Conservation (phyloP, 768 basidiomycete species). For the Collybiopsis luxurians region DNA sequence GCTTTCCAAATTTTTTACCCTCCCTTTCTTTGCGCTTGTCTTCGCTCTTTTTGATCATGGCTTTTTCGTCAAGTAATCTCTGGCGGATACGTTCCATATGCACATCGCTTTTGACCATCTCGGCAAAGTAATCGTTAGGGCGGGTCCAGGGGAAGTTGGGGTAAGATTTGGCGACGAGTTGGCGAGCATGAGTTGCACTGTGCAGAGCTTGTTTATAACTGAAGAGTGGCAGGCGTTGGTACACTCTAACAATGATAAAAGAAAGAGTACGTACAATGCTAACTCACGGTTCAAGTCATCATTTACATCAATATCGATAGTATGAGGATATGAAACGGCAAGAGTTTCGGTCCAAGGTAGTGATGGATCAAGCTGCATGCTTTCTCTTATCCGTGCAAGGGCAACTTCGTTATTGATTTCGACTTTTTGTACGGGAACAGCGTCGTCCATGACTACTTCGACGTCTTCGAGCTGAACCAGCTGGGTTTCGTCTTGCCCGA, state of each 20-base stretch:
- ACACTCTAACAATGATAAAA: too few species aligned
- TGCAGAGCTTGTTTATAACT: conserved; percentile 97
- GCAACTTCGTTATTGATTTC: conserved; percentile 80
- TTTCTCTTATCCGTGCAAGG: conserved; percentile 76
- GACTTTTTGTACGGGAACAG: conserved; percentile 77
- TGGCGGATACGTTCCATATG: conserved; percentile 98
- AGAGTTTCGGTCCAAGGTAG: conserved; percentile 87
- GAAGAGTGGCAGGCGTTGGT: conserved; percentile 9
- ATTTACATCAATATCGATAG: conserved; percentile 72
- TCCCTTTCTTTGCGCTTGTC: conserved; percentile 90
- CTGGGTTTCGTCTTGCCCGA: conserved; percentile 37
- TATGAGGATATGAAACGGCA: conserved; percentile 65
- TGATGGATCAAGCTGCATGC: conserved; percentile 69
- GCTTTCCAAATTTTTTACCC: conserved; percentile 97
- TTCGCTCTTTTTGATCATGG: conserved; percentile 87
- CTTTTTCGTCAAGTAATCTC: conserved; percentile 82
- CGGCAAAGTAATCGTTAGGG: conserved; percentile 93
- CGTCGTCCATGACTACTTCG: conserved; percentile 76
- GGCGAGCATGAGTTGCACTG: conserved; percentile 69
- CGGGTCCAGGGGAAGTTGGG: conserved; percentile 80
- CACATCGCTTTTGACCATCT: conserved; percentile 96
- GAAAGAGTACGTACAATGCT: conserved; percentile 70
- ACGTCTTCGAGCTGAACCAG: conserved; percentile 67
- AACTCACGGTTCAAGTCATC: conserved; percentile 95
- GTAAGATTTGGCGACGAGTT: conserved; percentile 68